Evolutionary conservation across 2,329 filamentous ascomycete genomes (phyloP).

Genomic region (Ophiostoma himal-ulmi): DNA sequence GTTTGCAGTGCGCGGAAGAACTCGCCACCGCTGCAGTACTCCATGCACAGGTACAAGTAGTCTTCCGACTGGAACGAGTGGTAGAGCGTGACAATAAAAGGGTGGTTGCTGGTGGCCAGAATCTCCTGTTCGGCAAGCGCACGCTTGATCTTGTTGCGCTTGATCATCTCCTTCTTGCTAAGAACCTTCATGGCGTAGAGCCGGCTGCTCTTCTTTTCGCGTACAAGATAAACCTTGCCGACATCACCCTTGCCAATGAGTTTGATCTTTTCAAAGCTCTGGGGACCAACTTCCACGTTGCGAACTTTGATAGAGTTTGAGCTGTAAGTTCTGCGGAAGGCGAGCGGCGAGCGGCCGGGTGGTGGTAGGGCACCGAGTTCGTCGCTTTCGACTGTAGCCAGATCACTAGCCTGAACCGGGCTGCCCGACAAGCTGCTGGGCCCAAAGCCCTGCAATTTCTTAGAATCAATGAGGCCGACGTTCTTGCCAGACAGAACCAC

Average conservation of each 20-base stretch:
- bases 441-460: conserved; percentile 35
- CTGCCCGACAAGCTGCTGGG: conserved; percentile 9
- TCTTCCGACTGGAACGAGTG: conserved; percentile 99
- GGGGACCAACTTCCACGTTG: conserved; percentile 89
- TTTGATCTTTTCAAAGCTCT: conserved; percentile 99
- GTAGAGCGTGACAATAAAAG: conserved; percentile 97
- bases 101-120: conserved; percentile 94
- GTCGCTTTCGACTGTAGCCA: conserved; percentile 40
- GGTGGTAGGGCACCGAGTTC: conserved; percentile 58
- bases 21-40: conserved; percentile 97
- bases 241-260: conserved; percentile 98
- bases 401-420: conserved; percentile 29
- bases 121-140: conserved; percentile 97
- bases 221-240: conserved; percentile 93
- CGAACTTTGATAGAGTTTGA: conserved; percentile 99
- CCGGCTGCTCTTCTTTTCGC: conserved; percentile 93
- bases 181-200: conserved; percentile 97
- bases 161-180: conserved; percentile 99
- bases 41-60: conserved; percentile 98
- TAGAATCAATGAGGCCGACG: conserved; percentile 44
- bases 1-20: conserved; percentile 97
- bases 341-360: conserved; percentile 61
- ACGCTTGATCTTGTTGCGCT: conserved; percentile 99
- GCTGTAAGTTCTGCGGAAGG: conserved; percentile 93
- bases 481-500: conserved; percentile 50